phyloP scores from a whole-genome alignment of 352 stramenopile genomes.

The Phytophthora quininea region DNA sequence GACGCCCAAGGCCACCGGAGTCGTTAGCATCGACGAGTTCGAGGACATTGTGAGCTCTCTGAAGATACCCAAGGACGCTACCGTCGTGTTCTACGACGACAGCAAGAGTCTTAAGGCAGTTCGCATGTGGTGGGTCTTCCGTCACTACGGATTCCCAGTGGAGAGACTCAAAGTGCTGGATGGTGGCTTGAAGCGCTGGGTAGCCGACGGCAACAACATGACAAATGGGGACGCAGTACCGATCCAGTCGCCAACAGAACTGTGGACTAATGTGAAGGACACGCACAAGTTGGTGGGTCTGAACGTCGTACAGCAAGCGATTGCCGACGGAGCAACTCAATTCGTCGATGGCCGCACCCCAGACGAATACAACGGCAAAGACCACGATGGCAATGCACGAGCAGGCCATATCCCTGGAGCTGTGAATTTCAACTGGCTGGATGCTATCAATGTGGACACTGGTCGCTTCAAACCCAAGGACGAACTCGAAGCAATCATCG shows the following conservation, averaged over 20 bases:
- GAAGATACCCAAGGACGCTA: conserved; percentile 50
- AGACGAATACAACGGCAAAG: conserved; percentile 37
- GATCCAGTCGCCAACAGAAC: neutral
- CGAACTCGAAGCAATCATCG: conserved; percentile 52
- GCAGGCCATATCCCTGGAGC: conserved; percentile 69
- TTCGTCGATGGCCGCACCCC: conserved; percentile 43
- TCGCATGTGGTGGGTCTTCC: conserved; percentile 83
- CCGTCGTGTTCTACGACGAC: conserved; percentile 85
- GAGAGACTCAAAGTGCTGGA: conserved; percentile 82
- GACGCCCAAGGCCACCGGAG: conserved; percentile 46
- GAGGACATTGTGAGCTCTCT: conserved; percentile 47
- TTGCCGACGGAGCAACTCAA: conserved; percentile 32
- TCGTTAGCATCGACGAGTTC: conserved; percentile 54
- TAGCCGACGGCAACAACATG: conserved; percentile 49
- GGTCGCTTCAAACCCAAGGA: conserved; percentile 66
- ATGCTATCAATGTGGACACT: conserved; percentile 56
- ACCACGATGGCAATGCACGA: conserved; percentile 36
- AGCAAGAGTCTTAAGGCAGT: conserved; percentile 69
- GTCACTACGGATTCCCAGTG: conserved; percentile 74
- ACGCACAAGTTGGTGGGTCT: conserved; percentile 38
- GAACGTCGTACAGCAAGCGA: conserved; percentile 32
- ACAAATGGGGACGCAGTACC: conserved; percentile 32
- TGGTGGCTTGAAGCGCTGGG: conserved; percentile 75
- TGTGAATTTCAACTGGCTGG: conserved; percentile 77
- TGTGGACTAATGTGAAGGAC: conserved; percentile 24